Percentiles rank a stretch among this genome's conserved stretches.
phyloP scores from a whole-genome alignment of 2,329 filamentous ascomycete species.

The Penicillium verrucosum region DNA sequence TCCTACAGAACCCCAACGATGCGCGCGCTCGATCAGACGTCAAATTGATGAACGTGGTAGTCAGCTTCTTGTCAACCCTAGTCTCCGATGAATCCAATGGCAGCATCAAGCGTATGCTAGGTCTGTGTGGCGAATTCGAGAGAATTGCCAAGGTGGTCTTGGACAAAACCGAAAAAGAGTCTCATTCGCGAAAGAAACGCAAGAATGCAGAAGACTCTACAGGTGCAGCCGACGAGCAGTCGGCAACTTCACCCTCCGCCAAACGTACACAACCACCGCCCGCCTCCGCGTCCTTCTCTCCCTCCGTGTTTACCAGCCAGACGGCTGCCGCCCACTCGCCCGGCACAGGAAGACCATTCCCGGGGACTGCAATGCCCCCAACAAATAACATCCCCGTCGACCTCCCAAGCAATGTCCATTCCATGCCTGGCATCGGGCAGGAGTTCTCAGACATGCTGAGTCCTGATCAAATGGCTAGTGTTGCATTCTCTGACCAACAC shows the following conservation, averaged over 20 bases:
- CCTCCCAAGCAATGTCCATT: slow-evolving; percentile 26
- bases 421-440: slow-evolving; percentile 31
- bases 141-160: slow-evolving; percentile 87
- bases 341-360: slow-evolving; percentile 23
- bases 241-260: slow-evolving; percentile 24
- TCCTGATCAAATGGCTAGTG: slow-evolving; percentile 32
- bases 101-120: slow-evolving; percentile 89
- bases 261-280: slow-evolving; percentile 23
- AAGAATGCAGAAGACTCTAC: slow-evolving; percentile 59
- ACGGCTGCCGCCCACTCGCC: slow-evolving; percentile 16
- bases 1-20: slow-evolving; percentile 91
- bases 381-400: slow-evolving; percentile 22
- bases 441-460: slow-evolving; percentile 41
- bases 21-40: slow-evolving; percentile 83
- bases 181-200: slow-evolving; percentile 74
- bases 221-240: slow-evolving; percentile 19
- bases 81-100: slow-evolving; percentile 87
- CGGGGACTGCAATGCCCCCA: slow-evolving; percentile 23
- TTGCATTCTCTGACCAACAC: slow-evolving; percentile 33
- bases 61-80: slow-evolving; percentile 84
- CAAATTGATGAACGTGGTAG: slow-evolving; percentile 86
- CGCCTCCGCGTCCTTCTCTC: slow-evolving; percentile 24
- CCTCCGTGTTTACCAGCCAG: slow-evolving; percentile 25
- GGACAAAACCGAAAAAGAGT: slow-evolving; percentile 85
- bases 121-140: slow-evolving; percentile 93